These are phyloP conservation scores for Jatropha podagrica DNA, from an alignment of 441 rosid genomes.

Conservation along the genomic window DNA sequence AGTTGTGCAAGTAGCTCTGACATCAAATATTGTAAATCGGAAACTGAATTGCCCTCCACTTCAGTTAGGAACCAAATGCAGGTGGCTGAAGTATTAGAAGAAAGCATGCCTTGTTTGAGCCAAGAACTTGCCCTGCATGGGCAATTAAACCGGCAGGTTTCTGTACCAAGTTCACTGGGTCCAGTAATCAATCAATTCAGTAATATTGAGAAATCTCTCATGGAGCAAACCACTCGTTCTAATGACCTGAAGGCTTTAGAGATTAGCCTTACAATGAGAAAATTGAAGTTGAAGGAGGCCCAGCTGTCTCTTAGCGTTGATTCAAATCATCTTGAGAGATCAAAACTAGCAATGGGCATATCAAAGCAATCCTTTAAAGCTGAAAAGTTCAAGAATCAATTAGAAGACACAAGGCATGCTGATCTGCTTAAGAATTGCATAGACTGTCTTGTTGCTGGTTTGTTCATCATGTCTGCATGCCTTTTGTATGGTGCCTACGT, in stretches of 20 bases:
- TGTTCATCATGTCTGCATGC: conserved; percentile 55
- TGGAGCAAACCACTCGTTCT: conserved; percentile 63
- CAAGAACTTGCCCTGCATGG: conserved; percentile 43
- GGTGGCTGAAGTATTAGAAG: conserved; percentile 43
- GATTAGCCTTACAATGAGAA: conserved; percentile 54
- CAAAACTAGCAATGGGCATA: conserved; percentile 62
- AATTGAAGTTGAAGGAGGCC: conserved; percentile 52
- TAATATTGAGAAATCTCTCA: conserved; percentile 48
- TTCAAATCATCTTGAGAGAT: conserved; percentile 58
- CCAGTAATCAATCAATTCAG: conserved; percentile 29
- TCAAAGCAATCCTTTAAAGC: conserved; percentile 65
- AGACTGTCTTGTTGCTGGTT: conserved; percentile 82
- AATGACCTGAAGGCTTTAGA: conserved; percentile 78
- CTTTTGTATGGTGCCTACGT: conserved; percentile 64
- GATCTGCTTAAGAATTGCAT: conserved; percentile 66
- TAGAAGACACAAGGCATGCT: conserved; percentile 65
- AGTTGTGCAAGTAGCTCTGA: conserved; percentile 27
- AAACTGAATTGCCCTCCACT: conserved; percentile 19
- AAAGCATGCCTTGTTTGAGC: conserved; percentile 27
- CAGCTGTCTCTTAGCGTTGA: conserved; percentile 53
- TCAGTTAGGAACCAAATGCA: conserved; percentile 18
- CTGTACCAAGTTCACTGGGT: conserved; percentile 35
- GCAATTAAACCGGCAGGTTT: conserved; percentile 38
- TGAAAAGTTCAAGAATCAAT: conserved; percentile 71
- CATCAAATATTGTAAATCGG: conserved; percentile 25